Percentiles rank a stretch among this genome's conserved stretches.
Conservation (phyloP, 768 basidiomycete species). For the Omphalotus guepiniiformis region DNA sequence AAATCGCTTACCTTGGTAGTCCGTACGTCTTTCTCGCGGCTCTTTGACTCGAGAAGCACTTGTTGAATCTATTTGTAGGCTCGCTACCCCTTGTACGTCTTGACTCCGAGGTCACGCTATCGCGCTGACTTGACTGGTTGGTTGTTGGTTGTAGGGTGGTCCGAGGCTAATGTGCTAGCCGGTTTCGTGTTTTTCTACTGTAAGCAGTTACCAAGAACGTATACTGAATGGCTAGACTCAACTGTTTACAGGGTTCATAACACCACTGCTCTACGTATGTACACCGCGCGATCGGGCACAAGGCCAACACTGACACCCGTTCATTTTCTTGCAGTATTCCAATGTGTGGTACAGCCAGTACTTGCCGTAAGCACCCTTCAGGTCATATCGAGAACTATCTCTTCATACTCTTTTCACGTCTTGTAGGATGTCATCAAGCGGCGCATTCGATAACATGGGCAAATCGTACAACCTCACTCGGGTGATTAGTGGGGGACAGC, state of each 20-base stretch:
- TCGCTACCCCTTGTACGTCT: conserved; percentile 43
- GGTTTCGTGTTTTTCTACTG: conserved; percentile 48
- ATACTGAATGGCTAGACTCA: background rate
- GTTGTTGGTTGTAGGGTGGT: conserved; percentile 44
- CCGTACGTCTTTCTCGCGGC: conserved; percentile 37
- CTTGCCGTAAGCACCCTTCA: conserved; percentile 51
- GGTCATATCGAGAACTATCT: no score
- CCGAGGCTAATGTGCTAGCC: conserved; percentile 42
- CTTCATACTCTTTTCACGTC: background rate
- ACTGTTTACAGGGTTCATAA: conserved; percentile 38
- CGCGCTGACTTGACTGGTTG: conserved; percentile 3
- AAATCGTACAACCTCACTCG: conserved; percentile 36
- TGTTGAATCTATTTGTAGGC: conserved; percentile 24
- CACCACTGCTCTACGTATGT: conserved; percentile 45
- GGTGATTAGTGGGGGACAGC: conserved; percentile 34
- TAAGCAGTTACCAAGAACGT: conserved; percentile 3
- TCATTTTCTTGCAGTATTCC: conserved; percentile 32
- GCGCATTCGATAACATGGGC: conserved; percentile 62
- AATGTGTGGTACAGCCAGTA: conserved; percentile 59
- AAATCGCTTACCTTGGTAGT: conserved; percentile 67
- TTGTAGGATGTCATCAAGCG: conserved; percentile 40
- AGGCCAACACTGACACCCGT: conserved; percentile 6
- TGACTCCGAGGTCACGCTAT: background rate
- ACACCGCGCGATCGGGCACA: background rate
- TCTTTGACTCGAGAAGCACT: no score